Conservation (phyloP, 1,284 basidiomycete species). For the Pseudozyma sp. region DNA sequence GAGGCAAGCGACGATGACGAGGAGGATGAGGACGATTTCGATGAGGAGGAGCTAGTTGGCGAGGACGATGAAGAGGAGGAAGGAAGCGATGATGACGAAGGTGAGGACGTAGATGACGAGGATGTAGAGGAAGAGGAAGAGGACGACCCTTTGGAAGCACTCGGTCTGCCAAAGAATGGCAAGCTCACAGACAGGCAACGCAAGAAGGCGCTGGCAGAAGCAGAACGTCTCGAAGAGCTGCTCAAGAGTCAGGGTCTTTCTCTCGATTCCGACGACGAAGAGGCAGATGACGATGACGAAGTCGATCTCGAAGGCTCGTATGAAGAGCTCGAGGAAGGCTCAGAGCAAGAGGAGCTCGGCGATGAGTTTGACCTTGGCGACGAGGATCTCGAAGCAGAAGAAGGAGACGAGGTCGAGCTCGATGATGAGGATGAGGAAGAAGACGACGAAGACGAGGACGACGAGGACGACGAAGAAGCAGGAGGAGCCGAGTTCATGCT, state of each 20-base stretch:
- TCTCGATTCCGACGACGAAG: slow-evolving; percentile 54
- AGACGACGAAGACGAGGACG: slow-evolving; percentile 66
- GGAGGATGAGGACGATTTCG: slow-evolving; percentile 68
- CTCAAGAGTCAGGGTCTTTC: slow-evolving; percentile 65
- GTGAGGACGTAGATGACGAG: slow-evolving; percentile 33
- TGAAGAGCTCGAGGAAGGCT: slow-evolving; percentile 36
- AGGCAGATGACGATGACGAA: slow-evolving; percentile 32
- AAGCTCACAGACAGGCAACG: slow-evolving; percentile 62
- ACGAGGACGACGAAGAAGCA: slow-evolving; percentile 27
- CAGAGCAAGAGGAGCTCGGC: slow-evolving; percentile 57
- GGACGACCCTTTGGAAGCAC: slow-evolving; percentile 43
- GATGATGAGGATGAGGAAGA: slow-evolving; percentile 16
- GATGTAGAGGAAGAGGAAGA: slow-evolving; percentile 39
- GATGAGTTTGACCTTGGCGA: slow-evolving; percentile 47
- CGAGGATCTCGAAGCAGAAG: slow-evolving; percentile 43
- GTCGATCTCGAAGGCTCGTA: slow-evolving; percentile 22
- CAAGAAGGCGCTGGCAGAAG: slow-evolving; percentile 66
- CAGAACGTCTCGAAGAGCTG: slow-evolving; percentile 65
- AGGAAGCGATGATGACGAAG: slow-evolving; percentile 38
- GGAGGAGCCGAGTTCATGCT: slow-evolving; percentile 77
- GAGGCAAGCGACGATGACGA: slow-evolving; percentile 70
- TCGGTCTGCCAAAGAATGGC: slow-evolving; percentile 59
- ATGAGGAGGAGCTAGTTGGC: slow-evolving; percentile 57
- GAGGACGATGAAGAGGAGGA: slow-evolving; percentile 69
- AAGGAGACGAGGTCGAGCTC: slow-evolving; percentile 42